phyloP scores from a whole-genome alignment of 108 stramenopile genomes.

The Pseudonitzschia pungens region DNA sequence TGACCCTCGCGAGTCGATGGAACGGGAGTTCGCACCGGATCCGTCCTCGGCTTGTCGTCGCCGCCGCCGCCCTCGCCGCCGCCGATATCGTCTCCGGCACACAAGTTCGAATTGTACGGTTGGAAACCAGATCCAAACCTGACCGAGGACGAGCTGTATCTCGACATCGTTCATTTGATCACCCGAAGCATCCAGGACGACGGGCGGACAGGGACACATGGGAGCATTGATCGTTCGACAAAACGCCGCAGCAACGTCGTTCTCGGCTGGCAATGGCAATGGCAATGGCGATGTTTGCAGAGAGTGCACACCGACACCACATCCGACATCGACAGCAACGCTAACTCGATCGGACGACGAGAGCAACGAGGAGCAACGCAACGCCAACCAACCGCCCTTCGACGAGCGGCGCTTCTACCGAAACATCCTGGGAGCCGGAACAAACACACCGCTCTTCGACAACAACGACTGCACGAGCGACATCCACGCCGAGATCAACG shows the following conservation, averaged over 20 bases:
- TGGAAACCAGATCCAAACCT: constrained; percentile 43
- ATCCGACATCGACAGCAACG: background rate
- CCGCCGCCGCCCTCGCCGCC: constrained; percentile 24
- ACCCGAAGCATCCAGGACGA: constrained; percentile 39
- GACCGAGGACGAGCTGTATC: constrained; percentile 61
- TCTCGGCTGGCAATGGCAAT: constrained; percentile 36
- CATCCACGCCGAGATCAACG: constrained; percentile 71
- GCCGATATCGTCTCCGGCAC: constrained; percentile 35
- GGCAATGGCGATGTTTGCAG: background rate
- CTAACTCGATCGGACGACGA: constrained; percentile 29
- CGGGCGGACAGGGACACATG: constrained; percentile 50
- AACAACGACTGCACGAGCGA: constrained; percentile 46
- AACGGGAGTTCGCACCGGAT: constrained; percentile 39
- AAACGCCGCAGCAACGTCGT: constrained; percentile 17
- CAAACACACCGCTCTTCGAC: constrained; percentile 30
- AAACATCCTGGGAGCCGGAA: constrained; percentile 28
- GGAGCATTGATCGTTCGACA: constrained; percentile 59
- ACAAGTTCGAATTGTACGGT: constrained; percentile 31
- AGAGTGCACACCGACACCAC: background rate
- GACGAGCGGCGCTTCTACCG: constrained; percentile 7
- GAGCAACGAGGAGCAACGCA: constrained; percentile 18
- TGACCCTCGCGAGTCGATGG: background rate
- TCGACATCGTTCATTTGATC: constrained; percentile 60
- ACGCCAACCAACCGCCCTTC: background rate
- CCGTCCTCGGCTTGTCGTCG: constrained; percentile 43